These are phyloP conservation scores for Aspergillus baeticus DNA, from an alignment of 495 filamentous ascomycete species.

Conservation along the genomic window DNA sequence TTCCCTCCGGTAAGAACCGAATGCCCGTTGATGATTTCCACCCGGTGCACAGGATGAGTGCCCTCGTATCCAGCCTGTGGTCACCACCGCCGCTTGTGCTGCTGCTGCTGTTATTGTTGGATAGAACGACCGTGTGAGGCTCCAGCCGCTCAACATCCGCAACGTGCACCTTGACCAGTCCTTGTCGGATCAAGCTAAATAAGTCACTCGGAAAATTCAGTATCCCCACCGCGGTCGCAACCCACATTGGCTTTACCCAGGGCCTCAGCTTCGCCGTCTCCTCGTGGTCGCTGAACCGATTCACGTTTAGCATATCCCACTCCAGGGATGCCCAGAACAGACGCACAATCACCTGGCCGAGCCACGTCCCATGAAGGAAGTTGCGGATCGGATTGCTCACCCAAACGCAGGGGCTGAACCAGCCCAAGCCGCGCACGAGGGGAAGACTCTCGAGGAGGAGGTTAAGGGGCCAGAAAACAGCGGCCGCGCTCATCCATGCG, in stretches of 20 bases:
- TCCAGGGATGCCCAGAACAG: slow-evolving; percentile 64
- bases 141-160: slow-evolving; percentile 46
- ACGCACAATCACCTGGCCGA: slow-evolving; percentile 67
- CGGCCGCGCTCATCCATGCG: slow-evolving; percentile 59
- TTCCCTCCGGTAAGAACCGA: slow-evolving; percentile 56
- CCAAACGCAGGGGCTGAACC: slow-evolving; percentile 64
- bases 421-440: slow-evolving; percentile 59
- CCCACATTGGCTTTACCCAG: slow-evolving; percentile 62
- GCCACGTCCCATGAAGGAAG: slow-evolving; percentile 63
- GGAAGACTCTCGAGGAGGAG: slow-evolving; percentile 63
- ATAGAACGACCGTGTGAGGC: neutral
- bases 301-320: slow-evolving; percentile 57
- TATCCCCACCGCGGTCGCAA: slow-evolving; percentile 58
- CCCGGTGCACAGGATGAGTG: slow-evolving; percentile 68
- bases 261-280: slow-evolving; percentile 64
- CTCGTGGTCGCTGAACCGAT: slow-evolving; percentile 57
- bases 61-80: slow-evolving; percentile 30
- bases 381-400: slow-evolving; percentile 41
- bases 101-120: neutral
- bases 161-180: slow-evolving; percentile 59
- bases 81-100: too few relatives aligned
- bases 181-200: slow-evolving; percentile 58
- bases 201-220: slow-evolving; percentile 67
- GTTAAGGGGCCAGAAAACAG: slow-evolving; percentile 50
- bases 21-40: slow-evolving; percentile 65